These are phyloP conservation scores for Colletotrichum caudatum DNA, from an alignment of 2,329 filamentous ascomycete genomes.

Conservation along the genomic window DNA sequence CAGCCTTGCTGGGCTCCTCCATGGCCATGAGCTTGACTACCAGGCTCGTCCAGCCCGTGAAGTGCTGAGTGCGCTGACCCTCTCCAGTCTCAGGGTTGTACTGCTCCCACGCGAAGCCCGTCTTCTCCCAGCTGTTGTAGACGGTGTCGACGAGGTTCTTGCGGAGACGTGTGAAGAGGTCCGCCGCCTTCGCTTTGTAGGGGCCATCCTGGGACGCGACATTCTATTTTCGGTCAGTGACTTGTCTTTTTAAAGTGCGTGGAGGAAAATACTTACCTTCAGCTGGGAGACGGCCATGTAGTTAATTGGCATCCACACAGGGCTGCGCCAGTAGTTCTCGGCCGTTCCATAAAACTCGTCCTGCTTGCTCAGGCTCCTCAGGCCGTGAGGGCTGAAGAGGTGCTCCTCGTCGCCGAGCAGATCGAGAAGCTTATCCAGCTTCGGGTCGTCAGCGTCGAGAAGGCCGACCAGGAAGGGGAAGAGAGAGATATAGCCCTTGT, in stretches of 20 bases:
- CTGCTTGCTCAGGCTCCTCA: slow-evolving; percentile 87
- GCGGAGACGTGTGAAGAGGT: slow-evolving; percentile 81
- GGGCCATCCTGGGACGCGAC: slow-evolving; percentile 76
- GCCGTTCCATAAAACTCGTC: slow-evolving; percentile 87
- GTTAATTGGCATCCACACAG: slow-evolving; percentile 97
- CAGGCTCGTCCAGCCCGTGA: slow-evolving; percentile 98
- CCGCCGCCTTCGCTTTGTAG: slow-evolving; percentile 74
- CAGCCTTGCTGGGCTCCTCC: slow-evolving; percentile 71
- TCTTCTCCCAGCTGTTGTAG: slow-evolving; percentile 87
- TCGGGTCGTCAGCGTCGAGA: slow-evolving; percentile 77
- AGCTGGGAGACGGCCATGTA: slow-evolving; percentile 86
- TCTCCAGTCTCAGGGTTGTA: slow-evolving; percentile 93
- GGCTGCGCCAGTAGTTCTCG: slow-evolving; percentile 97
- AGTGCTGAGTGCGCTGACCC: slow-evolving; percentile 97
- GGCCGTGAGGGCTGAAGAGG: slow-evolving; percentile 90
- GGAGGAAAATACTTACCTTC: slow-evolving; percentile 66
- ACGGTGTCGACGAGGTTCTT: slow-evolving; percentile 91
- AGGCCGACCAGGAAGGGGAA: slow-evolving; percentile 93
- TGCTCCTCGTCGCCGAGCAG: slow-evolving; percentile 84
- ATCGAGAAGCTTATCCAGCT: slow-evolving; percentile 80
- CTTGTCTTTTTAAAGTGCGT: not conserved
- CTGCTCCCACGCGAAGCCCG: slow-evolving; percentile 98
- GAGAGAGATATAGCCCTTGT: slow-evolving; percentile 95
- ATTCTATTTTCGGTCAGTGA: slow-evolving; percentile 58
- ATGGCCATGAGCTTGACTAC: slow-evolving; percentile 98